A percentile compares a stretch with the other conserved stretches of the same genome.
Evolutionary conservation across 345 rosid genomes (phyloP).

Genomic region (Pelargonium nanum): DNA sequence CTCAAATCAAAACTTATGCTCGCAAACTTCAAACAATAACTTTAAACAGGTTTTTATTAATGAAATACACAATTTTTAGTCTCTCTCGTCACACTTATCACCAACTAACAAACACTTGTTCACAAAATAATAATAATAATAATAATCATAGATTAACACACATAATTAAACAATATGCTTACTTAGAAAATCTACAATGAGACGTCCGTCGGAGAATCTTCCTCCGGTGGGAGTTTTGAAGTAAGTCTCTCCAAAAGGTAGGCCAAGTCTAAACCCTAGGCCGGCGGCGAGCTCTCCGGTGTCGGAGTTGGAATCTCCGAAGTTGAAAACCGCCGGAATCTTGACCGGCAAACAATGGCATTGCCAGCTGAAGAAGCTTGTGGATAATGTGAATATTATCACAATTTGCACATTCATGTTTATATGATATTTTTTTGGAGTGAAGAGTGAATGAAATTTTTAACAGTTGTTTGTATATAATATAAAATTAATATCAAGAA

Average conservation of each 20-base stretch:
- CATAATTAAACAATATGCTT: no score
- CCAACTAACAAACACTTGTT: no score
- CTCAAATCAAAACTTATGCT: no score
- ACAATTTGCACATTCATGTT: neutral
- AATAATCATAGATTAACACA: no score
- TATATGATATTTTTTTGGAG: neutral
- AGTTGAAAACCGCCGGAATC: slow-evolving; percentile 66
- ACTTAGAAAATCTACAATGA: slow-evolving; percentile 71
- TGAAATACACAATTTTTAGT: no score
- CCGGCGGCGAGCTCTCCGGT: slow-evolving; percentile 68
- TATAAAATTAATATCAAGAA: no score
- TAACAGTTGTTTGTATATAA: no score
- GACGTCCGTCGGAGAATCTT: slow-evolving; percentile 83
- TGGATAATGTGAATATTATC: neutral
- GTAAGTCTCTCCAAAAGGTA: slow-evolving; percentile 58
- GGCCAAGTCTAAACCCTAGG: slow-evolving; percentile 45
- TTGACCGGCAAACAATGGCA: slow-evolving; percentile 8
- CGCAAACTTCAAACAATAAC: no score
- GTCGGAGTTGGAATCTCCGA: slow-evolving; percentile 91
- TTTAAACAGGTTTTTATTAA: no score
- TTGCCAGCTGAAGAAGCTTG: no score
- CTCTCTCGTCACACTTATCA: no score
- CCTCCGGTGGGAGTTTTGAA: slow-evolving; percentile 65
- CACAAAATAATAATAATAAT: no score
- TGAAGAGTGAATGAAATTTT: neutral